Evolutionary conservation across 2,329 filamentous ascomycete species (phyloP).

Genomic region (Fusarium illudens): DNA sequence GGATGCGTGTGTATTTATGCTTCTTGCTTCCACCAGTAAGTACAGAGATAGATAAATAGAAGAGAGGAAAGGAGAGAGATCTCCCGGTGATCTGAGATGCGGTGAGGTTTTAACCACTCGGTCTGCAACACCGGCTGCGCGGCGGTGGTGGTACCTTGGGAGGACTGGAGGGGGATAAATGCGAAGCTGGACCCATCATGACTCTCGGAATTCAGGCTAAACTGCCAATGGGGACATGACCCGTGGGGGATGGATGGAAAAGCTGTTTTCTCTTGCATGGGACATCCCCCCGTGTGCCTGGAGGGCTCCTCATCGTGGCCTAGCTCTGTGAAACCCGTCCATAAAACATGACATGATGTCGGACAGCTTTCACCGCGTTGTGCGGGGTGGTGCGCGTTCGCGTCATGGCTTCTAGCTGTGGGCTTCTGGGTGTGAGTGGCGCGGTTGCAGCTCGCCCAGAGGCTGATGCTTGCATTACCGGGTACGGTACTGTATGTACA

Average conservation of each 20-base stretch:
- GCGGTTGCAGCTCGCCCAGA: conserved; percentile 26
- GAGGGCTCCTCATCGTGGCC: too few species aligned
- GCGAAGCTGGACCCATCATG: conserved; percentile 36
- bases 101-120: conserved; percentile 27
- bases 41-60: neutral
- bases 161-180: conserved; percentile 33
- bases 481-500: neutral
- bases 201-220: conserved; percentile 41
- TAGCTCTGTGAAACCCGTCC: neutral
- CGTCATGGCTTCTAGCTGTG: conserved; percentile 24
- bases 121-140: conserved; percentile 2
- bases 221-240: conserved; percentile 28
- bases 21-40: neutral
- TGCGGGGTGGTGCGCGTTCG: conserved; percentile 23
- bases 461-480: neutral
- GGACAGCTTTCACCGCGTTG: conserved; percentile 23
- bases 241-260: conserved; percentile 3
- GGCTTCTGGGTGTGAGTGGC: conserved; percentile 32
- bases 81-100: conserved; percentile 14
- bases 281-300: neutral
- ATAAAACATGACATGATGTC: conserved; percentile 5
- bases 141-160: neutral
- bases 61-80: conserved; percentile 4
- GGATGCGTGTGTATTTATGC: conserved; percentile 16
- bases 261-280: neutral